Percentiles rank a stretch among this genome's conserved stretches.
Conservation (phyloP, 2,329 filamentous ascomycete genomes). For the Venturia carpophila region DNA sequence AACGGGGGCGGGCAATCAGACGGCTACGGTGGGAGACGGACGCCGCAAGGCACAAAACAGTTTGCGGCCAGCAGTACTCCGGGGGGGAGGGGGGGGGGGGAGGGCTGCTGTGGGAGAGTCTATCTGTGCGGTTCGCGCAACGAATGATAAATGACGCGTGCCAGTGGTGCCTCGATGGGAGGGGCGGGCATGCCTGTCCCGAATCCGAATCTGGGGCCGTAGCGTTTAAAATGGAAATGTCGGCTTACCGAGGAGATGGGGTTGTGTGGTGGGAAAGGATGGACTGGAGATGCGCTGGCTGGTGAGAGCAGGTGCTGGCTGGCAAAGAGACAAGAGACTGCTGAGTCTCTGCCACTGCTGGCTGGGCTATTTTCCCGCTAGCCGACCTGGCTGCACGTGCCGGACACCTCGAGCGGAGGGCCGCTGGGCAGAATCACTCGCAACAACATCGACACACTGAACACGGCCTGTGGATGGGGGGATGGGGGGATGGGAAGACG, state of each 20-base stretch:
- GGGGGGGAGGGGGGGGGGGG: neutral
- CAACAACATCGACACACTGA: conserved; percentile 1
- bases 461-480: neutral
- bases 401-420: neutral
- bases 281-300: neutral
- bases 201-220: neutral
- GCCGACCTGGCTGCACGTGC: conserved; percentile 1
- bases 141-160: conserved; percentile 12
- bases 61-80: neutral
- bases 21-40: neutral
- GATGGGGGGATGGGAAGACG: neutral
- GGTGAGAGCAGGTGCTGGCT: neutral
- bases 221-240: neutral
- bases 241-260: conserved; percentile 8
- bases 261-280: conserved; percentile 5
- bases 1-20: neutral
- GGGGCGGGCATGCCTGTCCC: neutral
- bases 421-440: neutral
- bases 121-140: conserved; percentile 9
- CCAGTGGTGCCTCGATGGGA: neutral
- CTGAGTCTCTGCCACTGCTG: neutral
- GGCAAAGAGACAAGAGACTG: neutral
- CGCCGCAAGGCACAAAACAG: neutral
- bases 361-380: neutral
- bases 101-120: neutral